Conservation (phyloP, 345 rosid genomes). For the Limnanthes douglasii region DNA sequence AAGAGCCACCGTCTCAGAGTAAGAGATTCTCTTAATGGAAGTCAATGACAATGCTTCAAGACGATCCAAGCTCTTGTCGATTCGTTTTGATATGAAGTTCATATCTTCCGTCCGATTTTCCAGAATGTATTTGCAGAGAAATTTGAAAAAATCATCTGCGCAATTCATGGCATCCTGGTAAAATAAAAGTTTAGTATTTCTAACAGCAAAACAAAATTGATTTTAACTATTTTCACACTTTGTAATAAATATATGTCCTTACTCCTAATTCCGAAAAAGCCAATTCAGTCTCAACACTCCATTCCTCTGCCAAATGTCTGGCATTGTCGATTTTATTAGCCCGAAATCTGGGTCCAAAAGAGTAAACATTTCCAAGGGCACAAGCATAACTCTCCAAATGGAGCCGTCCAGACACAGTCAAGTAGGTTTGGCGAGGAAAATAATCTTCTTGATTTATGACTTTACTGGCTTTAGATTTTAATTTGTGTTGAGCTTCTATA, state of each 20-base stretch:
- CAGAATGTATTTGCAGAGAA: constrained; percentile 56
- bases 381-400: constrained; percentile 87
- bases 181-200: no score
- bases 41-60: constrained; percentile 29
- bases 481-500: constrained; percentile 39
- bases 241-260: constrained; percentile 11
- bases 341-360: constrained; percentile 68
- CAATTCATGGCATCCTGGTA: constrained; percentile 70
- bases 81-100: constrained; percentile 44
- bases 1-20: constrained; percentile 40
- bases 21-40: constrained; percentile 37
- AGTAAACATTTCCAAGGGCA: constrained; percentile 81
- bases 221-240: no score
- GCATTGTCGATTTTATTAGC: constrained; percentile 41
- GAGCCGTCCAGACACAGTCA: constrained; percentile 61
- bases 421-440: constrained; percentile 38
- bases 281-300: constrained; percentile 73
- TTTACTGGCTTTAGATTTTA: constrained; percentile 24
- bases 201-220: no score
- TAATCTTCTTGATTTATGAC: constrained; percentile 28
- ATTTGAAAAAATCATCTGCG: constrained; percentile 56
- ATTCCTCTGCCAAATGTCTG: constrained; percentile 54
- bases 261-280: constrained; percentile 78
- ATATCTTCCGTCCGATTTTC: constrained; percentile 52
- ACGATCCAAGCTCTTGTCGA: constrained; percentile 36